Percentiles rank a stretch among this genome's conserved stretches.
phyloP scores from a whole-genome alignment of 805 yeast species.

The Candida incommunis region DNA sequence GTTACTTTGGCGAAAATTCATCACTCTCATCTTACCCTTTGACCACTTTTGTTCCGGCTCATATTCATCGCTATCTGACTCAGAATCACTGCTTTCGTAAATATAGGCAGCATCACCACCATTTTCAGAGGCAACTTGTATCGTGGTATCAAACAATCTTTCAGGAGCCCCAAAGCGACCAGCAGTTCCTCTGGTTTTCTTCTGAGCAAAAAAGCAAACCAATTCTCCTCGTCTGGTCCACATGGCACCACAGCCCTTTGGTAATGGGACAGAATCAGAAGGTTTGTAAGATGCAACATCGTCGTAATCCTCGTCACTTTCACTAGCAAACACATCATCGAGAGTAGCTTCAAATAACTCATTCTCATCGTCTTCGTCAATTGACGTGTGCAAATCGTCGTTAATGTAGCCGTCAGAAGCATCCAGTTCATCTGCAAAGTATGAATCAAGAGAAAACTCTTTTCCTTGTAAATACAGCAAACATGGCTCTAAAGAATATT shows the following conservation, averaged over 20 bases:
- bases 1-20: not conserved
- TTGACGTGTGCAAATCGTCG: conserved; percentile 12
- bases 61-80: conserved; percentile 8
- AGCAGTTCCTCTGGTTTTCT: conserved; percentile 28
- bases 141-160: conserved; percentile 11
- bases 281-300: conserved; percentile 8
- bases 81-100: conserved; percentile 2
- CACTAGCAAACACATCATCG: conserved; percentile 14
- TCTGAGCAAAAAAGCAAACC: conserved; percentile 62
- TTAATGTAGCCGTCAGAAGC: too few species aligned
- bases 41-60: conserved; percentile 5
- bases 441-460: conserved; percentile 11
- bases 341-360: conserved; percentile 8
- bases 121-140: conserved; percentile 6
- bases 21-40: not conserved
- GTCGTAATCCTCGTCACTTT: conserved; percentile 22
- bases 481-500: conserved; percentile 69
- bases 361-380: conserved; percentile 18
- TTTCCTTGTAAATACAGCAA: conserved; percentile 74
- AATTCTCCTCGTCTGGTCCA: conserved; percentile 73
- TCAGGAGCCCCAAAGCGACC: conserved; percentile 1
- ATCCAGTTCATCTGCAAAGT: conserved; percentile 19
- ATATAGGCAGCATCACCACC: conserved; percentile 9
- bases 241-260: conserved; percentile 84
- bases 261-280: conserved; percentile 76